A percentile compares a stretch with the other conserved stretches of the same genome.
Conservation (phyloP, 2,329 filamentous ascomycete genomes). For the Madurella fahalii region DNA sequence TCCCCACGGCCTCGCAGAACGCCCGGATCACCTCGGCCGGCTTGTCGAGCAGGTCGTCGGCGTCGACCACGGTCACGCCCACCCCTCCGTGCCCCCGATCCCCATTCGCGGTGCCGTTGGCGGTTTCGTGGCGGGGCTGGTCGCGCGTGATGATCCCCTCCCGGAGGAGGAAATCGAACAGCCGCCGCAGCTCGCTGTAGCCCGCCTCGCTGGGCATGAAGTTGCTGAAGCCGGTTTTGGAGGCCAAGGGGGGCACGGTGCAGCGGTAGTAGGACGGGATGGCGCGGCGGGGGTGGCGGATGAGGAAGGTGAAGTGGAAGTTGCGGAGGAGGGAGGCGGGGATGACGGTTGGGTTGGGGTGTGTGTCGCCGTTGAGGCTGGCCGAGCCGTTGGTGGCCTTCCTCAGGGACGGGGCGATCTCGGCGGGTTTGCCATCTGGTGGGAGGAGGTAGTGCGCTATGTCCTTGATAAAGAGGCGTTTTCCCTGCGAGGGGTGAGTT, state of each 20-base stretch:
- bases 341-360: constrained; percentile 74
- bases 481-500: constrained; percentile 50
- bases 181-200: constrained; percentile 77
- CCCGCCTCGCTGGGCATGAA: constrained; percentile 88
- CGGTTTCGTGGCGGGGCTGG: constrained; percentile 30
- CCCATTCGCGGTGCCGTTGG: background rate
- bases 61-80: constrained; percentile 78
- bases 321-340: constrained; percentile 67
- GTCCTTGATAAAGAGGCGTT: constrained; percentile 96
- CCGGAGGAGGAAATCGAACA: constrained; percentile 79
- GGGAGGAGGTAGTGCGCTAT: constrained; percentile 91
- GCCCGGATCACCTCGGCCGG: constrained; percentile 70
- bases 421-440: constrained; percentile 62
- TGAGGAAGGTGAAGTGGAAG: constrained; percentile 95
- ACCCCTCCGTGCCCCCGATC: background rate
- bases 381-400: constrained; percentile 23
- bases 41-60: constrained; percentile 87
- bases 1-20: constrained; percentile 77
- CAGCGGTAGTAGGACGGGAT: constrained; percentile 95
- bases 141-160: constrained; percentile 54
- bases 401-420: constrained; percentile 71
- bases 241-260: constrained; percentile 79
- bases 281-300: constrained; percentile 87
- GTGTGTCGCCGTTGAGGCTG: constrained; percentile 31
- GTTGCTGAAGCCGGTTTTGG: constrained; percentile 77